Evolutionary conservation across 352 stramenopile species (phyloP).

Genomic region (Pythium phragmiticola): DNA sequence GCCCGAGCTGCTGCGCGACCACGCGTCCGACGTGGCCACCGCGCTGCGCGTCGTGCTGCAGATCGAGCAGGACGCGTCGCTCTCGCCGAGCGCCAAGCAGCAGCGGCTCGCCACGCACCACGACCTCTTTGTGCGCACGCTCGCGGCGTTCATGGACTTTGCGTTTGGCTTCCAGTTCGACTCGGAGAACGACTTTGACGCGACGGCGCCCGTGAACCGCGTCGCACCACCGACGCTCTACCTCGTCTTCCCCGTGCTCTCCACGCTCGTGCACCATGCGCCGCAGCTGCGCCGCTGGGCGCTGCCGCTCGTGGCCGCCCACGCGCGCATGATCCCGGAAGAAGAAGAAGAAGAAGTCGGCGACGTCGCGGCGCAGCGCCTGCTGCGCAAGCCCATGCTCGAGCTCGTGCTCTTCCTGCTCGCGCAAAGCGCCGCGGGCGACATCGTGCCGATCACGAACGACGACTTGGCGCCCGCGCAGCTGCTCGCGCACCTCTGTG

Average conservation of each 20-base stretch:
- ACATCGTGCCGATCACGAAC: slow-evolving; percentile 62
- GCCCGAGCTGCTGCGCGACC: slow-evolving; percentile 56
- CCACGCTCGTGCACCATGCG: slow-evolving; percentile 45
- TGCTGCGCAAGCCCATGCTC: slow-evolving; percentile 77
- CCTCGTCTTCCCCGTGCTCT: slow-evolving; percentile 76
- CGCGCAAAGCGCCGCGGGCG: slow-evolving; percentile 46
- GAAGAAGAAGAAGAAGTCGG: slow-evolving; percentile 89
- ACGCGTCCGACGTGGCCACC: slow-evolving; percentile 65
- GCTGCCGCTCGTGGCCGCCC: slow-evolving; percentile 72
- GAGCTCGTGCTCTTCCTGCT: slow-evolving; percentile 67
- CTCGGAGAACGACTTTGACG: slow-evolving; percentile 74
- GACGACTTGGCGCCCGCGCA: slow-evolving; percentile 50
- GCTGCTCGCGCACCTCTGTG: slow-evolving; percentile 58
- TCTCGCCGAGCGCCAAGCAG: slow-evolving; percentile 39
- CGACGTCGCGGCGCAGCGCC: slow-evolving; percentile 67
- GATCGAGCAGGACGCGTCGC: slow-evolving; percentile 33
- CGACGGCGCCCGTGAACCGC: slow-evolving; percentile 57
- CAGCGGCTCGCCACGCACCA: slow-evolving; percentile 39
- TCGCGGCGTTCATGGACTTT: slow-evolving; percentile 66
- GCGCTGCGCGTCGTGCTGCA: slow-evolving; percentile 53
- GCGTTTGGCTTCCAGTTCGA: slow-evolving; percentile 85
- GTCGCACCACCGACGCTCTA: slow-evolving; percentile 75
- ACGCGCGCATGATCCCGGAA: slow-evolving; percentile 84
- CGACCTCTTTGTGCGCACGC: slow-evolving; percentile 55
- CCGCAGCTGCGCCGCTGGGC: slow-evolving; percentile 62